Evolutionary conservation across 2,329 filamentous ascomycete genomes (phyloP), one percentile per base, ranked within the genome.

Genomic region (Fusarium bactridioides): DNA sequence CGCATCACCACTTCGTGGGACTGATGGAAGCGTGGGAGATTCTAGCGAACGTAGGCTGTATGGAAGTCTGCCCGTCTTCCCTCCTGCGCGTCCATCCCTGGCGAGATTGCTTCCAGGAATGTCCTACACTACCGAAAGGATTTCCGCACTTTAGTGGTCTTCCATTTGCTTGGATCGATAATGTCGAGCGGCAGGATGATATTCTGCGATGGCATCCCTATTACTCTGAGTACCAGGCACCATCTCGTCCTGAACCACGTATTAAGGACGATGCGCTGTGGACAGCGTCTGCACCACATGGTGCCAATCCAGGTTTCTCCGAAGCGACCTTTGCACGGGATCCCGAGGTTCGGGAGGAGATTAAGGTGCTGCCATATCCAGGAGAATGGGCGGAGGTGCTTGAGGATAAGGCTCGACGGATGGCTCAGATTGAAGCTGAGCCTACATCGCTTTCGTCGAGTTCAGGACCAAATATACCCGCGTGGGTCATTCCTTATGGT

Each of bases 51-150:
- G 27, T 41, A 9, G 69, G 59, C 10, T 61, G 55, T 27, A 73
- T 73, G 69, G 70, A 73, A 19, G 44, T 57, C 4, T 73, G 70
- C 25, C 70, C 65, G 1, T 50, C 69, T 21, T 31, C 47, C 3
- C 40, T 47, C 13, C 23, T 58, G 4, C 10, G 4, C 4, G n/a
- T 19, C 1, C 70, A 72, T 45, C 70, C 69, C 2, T 63, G 38
- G 59, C 21, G 23, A 8, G 31, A 54, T 3, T 47, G 50, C 33
- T 70, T 64, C 40, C 43, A 70, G 19, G 21, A 35, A 6, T 64
- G 31, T 15, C 27, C 10, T 2, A 12, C 19, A 8, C 15, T 18
- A 6, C 33, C 33, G 33, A 11, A 25, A 16, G 10, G 31, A 18
- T 45, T 43, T 45, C 55, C 23, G 13, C 48, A 59, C 11, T 72